Conservation (phyloP, 441 rosid genomes). For the Hura crepitans region DNA sequence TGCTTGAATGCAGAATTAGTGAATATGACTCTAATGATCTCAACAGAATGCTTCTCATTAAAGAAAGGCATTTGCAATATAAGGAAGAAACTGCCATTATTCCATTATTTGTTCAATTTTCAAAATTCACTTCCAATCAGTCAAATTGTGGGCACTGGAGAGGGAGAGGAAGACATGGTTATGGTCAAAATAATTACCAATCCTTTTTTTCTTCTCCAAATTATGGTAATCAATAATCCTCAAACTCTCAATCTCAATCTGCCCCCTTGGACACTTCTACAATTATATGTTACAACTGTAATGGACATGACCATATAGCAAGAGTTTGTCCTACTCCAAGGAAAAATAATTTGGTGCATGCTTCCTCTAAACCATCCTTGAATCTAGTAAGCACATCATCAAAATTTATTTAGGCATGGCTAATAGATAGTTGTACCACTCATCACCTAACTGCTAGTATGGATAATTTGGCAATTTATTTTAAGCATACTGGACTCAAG, state of each 20-base stretch:
- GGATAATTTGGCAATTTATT: neutral
- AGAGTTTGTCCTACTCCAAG: neutral
- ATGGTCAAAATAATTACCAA: no score
- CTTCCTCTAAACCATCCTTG: neutral
- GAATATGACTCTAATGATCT: neutral
- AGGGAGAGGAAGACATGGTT: no score
- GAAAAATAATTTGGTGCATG: no score
- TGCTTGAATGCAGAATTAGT: neutral
- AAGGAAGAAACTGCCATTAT: neutral
- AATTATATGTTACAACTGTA: neutral
- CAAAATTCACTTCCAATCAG: neutral
- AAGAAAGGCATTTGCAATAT: neutral
- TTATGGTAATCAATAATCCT: no score
- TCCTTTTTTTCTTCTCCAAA: no score
- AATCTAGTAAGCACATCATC: neutral
- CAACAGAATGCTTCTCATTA: neutral
- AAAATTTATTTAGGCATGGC: no score
- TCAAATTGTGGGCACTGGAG: no score
- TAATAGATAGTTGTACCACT: neutral
- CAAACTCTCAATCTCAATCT: no score
- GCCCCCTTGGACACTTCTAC: no score
- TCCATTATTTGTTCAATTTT: neutral
- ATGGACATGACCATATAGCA: neutral
- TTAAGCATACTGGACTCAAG: neutral
- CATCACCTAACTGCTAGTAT: neutral